Evolutionary conservation across 192 early-diverging fungal genomes (phyloP).

Genomic region (Chytriomyces sp.): DNA sequence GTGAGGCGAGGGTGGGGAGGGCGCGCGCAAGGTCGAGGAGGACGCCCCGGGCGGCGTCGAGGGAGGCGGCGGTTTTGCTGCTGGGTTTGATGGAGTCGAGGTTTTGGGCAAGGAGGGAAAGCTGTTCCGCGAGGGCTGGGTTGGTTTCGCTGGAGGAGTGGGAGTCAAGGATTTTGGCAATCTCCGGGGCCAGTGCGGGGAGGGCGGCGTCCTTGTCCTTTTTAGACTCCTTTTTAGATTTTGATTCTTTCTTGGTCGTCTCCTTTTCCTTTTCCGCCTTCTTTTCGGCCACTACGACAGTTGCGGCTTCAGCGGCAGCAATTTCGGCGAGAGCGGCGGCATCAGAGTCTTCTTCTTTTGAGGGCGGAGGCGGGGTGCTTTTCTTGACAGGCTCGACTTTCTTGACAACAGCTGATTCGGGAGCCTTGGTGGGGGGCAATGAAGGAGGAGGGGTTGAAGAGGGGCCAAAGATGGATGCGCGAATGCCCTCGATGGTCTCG

Average conservation of each 20-base stretch:
- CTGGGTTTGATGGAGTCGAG: conserved; percentile 13
- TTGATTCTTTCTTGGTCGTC: neutral
- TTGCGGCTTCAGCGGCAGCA: neutral
- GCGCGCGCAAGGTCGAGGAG: neutral
- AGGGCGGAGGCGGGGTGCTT: neutral
- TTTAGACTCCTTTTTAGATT: conserved; percentile 1
- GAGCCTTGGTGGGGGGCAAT: neutral
- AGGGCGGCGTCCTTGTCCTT: neutral
- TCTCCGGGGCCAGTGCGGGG: neutral
- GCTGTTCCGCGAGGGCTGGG: neutral
- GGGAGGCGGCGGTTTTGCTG: neutral
- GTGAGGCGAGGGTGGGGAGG: neutral
- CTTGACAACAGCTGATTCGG: neutral
- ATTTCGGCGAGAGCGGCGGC: neutral
- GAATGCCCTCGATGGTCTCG: conserved; percentile 11
- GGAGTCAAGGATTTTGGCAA: neutral
- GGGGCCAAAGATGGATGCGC: conserved; percentile 17
- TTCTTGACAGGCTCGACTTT: neutral
- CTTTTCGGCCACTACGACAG: neutral
- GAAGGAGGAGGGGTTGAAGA: neutral
- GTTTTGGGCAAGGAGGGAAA: neutral
- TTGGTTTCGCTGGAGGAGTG: neutral
- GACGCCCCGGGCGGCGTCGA: neutral
- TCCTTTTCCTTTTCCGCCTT: neutral
- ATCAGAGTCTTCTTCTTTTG: neutral